Conservation (phyloP, 495 filamentous ascomycete species). For the Bombardia bombarda region DNA sequence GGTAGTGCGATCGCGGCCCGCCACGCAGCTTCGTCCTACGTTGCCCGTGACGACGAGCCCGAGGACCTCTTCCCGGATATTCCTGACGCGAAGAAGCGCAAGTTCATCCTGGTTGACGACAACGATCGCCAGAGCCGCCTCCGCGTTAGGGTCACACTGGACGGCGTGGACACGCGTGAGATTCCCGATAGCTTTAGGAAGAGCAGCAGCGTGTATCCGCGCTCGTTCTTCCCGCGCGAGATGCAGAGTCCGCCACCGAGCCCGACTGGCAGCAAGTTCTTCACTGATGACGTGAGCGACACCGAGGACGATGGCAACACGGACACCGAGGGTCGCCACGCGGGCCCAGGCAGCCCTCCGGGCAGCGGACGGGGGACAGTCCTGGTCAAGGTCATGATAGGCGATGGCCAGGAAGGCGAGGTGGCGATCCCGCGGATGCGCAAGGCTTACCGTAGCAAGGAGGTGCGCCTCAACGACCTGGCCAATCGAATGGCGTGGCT, state of each 20-base stretch:
- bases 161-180: constrained; percentile 82
- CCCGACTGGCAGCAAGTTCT: constrained; percentile 56
- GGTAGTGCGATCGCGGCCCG: constrained; percentile 19
- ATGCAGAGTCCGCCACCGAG: constrained; percentile 72
- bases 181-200: constrained; percentile 91
- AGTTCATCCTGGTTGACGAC: constrained; percentile 94
- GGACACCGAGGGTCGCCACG: constrained; percentile 37
- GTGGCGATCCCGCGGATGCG: constrained; percentile 67
- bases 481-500: constrained; percentile 95
- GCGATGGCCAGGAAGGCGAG: constrained; percentile 56
- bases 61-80: constrained; percentile 74
- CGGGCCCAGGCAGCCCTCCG: constrained; percentile 19
- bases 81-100: constrained; percentile 81
- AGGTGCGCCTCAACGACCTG: constrained; percentile 81
- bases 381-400: constrained; percentile 54
- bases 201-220: constrained; percentile 78
- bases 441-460: constrained; percentile 58
- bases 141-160: constrained; percentile 79
- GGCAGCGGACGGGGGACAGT: constrained; percentile 5
- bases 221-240: constrained; percentile 79
- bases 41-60: constrained; percentile 38
- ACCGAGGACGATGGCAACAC: constrained; percentile 48
- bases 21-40: constrained; percentile 8
- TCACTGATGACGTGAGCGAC: constrained; percentile 48
- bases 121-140: constrained; percentile 66